Evolutionary conservation across 192 early-diverging fungal species (phyloP).

Genomic region (Lobosporangium transversale): DNA sequence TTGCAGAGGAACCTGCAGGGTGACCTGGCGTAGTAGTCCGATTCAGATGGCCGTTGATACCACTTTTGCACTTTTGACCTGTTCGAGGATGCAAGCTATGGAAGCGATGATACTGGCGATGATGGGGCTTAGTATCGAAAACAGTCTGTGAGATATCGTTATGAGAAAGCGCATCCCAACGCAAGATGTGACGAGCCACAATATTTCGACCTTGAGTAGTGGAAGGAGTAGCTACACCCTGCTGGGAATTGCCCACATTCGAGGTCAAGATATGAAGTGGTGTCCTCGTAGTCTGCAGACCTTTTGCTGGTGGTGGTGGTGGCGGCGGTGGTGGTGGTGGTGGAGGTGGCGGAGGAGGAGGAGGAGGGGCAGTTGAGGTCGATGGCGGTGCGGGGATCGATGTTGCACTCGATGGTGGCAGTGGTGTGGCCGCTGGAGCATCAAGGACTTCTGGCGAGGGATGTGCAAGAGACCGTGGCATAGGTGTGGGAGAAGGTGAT

Average conservation of each 20-base stretch:
- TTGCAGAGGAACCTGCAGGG: too few species aligned
- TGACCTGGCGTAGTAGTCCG: too few species aligned
- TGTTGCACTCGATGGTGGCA: background rate
- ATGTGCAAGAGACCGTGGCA: background rate
- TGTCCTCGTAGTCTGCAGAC: background rate
- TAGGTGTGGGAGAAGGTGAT: conserved; percentile 3
- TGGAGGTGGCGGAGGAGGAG: conserved; percentile 20
- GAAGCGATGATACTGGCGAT: background rate
- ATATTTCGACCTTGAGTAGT: conserved; percentile 28
- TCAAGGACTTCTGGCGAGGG: background rate
- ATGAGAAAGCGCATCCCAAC: conserved; percentile 42
- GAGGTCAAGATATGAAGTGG: conserved; percentile 15
- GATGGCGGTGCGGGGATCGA: background rate
- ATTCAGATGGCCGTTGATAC: too few species aligned
- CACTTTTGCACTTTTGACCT: too few species aligned
- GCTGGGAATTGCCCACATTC: too few species aligned
- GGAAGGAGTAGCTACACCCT: too few species aligned
- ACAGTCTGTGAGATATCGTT: conserved; percentile 44
- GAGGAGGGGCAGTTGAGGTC: background rate
- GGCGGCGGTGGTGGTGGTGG: conserved; percentile 28
- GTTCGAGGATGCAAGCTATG: background rate
- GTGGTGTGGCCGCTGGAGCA: background rate
- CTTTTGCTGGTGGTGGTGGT: conserved; percentile 9
- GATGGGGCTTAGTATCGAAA: conserved; percentile 23
- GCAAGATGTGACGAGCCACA: conserved; percentile 33